phyloP scores from a whole-genome alignment of 305 asterid species.

The Solanum aculeatissimum region DNA sequence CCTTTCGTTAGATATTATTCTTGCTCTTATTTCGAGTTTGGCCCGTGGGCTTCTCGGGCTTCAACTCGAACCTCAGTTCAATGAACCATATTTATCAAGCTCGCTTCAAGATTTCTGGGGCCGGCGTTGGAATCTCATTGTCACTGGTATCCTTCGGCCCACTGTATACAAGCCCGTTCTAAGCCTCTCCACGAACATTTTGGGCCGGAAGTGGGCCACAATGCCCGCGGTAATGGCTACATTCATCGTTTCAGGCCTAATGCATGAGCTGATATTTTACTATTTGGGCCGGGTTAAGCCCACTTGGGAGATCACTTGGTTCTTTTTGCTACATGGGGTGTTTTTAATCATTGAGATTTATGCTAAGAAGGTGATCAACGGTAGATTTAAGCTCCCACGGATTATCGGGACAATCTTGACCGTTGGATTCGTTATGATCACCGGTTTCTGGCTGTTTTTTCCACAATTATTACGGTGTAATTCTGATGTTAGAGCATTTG shows the following conservation, averaged over 20 bases:
- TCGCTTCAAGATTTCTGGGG: constrained; percentile 87
- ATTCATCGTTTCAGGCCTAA: constrained; percentile 42
- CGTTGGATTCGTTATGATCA: constrained; percentile 28
- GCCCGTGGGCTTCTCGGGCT: constrained; percentile 35
- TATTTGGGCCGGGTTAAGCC: constrained; percentile 44
- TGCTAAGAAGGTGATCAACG: constrained; percentile 31
- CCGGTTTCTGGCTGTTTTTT: constrained; percentile 40
- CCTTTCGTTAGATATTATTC: constrained; percentile 30
- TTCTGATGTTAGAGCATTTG: constrained; percentile 33
- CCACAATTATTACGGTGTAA: constrained; percentile 43
- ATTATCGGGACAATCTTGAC: constrained; percentile 21
- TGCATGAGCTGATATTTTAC: constrained; percentile 69
- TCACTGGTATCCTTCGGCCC: constrained; percentile 54
- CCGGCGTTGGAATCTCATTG: constrained; percentile 76
- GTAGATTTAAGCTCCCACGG: constrained; percentile 35
- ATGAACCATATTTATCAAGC: constrained; percentile 55
- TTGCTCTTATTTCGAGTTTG: constrained; percentile 35
- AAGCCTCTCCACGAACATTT: constrained; percentile 3
- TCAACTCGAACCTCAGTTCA: constrained; percentile 62
- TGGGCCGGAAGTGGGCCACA: constrained; percentile 39
- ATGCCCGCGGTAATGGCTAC: constrained; percentile 43
- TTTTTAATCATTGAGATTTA: constrained; percentile 28
- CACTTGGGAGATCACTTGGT: constrained; percentile 46
- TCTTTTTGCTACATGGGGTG: constrained; percentile 49
- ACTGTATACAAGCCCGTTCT: constrained; percentile 49